Percentiles rank a stretch among this genome's conserved stretches.
phyloP scores from a whole-genome alignment of 768 basidiomycete genomes.

The Kwoniella shandongensis region DNA sequence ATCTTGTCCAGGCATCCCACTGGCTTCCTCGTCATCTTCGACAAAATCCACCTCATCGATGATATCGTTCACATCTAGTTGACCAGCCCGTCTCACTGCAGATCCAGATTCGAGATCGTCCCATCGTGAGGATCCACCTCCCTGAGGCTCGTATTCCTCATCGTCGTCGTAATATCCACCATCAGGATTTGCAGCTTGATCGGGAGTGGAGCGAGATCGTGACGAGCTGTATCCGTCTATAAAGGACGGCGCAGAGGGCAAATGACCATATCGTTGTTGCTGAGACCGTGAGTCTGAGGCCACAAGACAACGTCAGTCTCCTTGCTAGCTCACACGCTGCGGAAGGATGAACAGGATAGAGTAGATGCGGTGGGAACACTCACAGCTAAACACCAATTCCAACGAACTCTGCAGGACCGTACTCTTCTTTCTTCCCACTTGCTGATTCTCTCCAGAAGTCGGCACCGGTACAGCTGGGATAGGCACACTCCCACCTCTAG shows the following conservation, averaged over 20 bases:
- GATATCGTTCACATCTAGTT: not conserved
- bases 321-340: too few relatives aligned
- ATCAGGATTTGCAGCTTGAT: conserved; percentile 1
- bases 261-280: conserved; percentile 39
- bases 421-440: conserved; percentile 14
- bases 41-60: conserved; percentile 1
- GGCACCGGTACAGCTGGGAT: conserved; percentile 20
- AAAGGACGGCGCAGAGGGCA: conserved; percentile 48
- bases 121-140: conserved; percentile 8
- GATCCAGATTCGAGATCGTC: conserved; percentile 6
- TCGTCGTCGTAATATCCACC: conserved; percentile 19
- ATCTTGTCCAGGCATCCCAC: too few relatives aligned
- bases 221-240: conserved; percentile 23
- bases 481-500: conserved; percentile 11
- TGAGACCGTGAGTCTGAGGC: conserved; percentile 47
- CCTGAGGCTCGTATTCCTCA: conserved; percentile 13
- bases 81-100: not conserved
- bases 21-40: conserved; percentile 20
- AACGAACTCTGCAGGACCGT: conserved; percentile 34
- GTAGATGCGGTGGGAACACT: too few relatives aligned
- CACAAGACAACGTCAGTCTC: not conserved
- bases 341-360: too few relatives aligned
- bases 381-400: conserved; percentile 46
- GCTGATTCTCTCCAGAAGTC: conserved; percentile 1
- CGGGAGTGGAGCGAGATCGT: conserved; percentile 12